Conservation (phyloP, 2,329 filamentous ascomycete genomes). For the Arthrobotrys iridis region DNA sequence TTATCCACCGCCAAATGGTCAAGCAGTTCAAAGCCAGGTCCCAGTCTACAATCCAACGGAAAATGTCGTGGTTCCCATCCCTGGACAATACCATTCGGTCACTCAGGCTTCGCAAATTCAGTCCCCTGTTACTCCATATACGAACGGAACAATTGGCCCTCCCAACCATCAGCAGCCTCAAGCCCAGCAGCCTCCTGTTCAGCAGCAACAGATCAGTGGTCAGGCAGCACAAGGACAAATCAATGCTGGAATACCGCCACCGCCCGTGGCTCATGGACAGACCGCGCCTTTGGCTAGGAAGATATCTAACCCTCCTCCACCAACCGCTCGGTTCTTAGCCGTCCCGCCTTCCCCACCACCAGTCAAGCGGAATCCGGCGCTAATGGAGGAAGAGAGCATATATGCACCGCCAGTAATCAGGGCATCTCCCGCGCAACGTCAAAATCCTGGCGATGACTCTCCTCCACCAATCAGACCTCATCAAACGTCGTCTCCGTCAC, state of each 20-base stretch:
- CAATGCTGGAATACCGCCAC: constrained; percentile 27
- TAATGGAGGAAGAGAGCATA: constrained; percentile 41
- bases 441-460: constrained; percentile 10
- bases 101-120: constrained; percentile 23
- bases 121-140: neutral
- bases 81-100: constrained; percentile 35
- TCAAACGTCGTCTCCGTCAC: constrained; percentile 47
- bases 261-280: neutral
- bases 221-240: constrained; percentile 17
- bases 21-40: constrained; percentile 12
- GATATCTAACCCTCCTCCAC: constrained; percentile 36
- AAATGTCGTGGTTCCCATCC: constrained; percentile 42
- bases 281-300: constrained; percentile 14
- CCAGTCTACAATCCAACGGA: constrained; percentile 31
- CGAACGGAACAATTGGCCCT: constrained; percentile 3
- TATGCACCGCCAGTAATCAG: constrained; percentile 39
- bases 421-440: neutral
- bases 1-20: constrained; percentile 19
- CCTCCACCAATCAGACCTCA: constrained; percentile 36
- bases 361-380: constrained; percentile 6
- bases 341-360: constrained; percentile 46
- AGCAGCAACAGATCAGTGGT: neutral
- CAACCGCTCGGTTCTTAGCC: constrained; percentile 41
- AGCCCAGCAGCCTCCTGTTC: neutral
- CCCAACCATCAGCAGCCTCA: constrained; percentile 18